A percentile compares a stretch with the other conserved stretches of the same genome.
These are phyloP conservation scores for Cronartium quercuum DNA, from an alignment of 1,284 basidiomycete genomes.

Conservation along the genomic window DNA sequence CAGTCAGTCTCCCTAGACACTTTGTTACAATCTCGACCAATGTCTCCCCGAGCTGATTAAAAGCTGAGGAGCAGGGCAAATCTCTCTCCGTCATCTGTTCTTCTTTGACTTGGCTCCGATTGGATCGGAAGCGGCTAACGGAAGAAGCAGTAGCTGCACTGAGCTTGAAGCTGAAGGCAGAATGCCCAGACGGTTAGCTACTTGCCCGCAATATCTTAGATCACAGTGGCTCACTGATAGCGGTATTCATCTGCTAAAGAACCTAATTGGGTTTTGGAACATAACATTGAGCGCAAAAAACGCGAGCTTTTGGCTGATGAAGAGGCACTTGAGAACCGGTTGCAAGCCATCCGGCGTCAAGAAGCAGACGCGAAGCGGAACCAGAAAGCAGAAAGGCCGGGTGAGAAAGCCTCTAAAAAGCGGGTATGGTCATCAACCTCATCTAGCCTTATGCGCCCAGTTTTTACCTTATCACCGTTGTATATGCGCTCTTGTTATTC, in stretches of 20 bases:
- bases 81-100: slow-evolving; percentile 52
- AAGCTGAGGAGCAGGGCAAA: slow-evolving; percentile 47
- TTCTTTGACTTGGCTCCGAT: slow-evolving; percentile 49
- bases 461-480: slow-evolving; percentile 11
- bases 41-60: slow-evolving; percentile 33
- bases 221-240: background rate
- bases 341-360: slow-evolving; percentile 42
- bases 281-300: slow-evolving; percentile 47
- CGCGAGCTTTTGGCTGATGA: slow-evolving; percentile 46
- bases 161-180: slow-evolving; percentile 39
- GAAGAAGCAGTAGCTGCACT: slow-evolving; percentile 37
- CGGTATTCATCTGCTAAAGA: slow-evolving; percentile 41
- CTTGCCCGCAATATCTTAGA: background rate
- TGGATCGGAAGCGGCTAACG: slow-evolving; percentile 44
- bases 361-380: slow-evolving; percentile 40
- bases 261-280: slow-evolving; percentile 51
- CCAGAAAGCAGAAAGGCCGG: background rate
- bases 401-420: background rate
- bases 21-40: slow-evolving; percentile 55
- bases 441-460: background rate
- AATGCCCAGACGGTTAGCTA: slow-evolving; percentile 14
- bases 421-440: slow-evolving; percentile 30
- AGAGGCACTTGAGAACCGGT: slow-evolving; percentile 46
- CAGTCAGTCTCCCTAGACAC: slow-evolving; percentile 50
- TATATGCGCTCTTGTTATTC: slow-evolving; percentile 43